phyloP scores from a whole-genome alignment of 2,329 filamentous ascomycete genomes.

The Ambrosiella cleistominuta region DNA sequence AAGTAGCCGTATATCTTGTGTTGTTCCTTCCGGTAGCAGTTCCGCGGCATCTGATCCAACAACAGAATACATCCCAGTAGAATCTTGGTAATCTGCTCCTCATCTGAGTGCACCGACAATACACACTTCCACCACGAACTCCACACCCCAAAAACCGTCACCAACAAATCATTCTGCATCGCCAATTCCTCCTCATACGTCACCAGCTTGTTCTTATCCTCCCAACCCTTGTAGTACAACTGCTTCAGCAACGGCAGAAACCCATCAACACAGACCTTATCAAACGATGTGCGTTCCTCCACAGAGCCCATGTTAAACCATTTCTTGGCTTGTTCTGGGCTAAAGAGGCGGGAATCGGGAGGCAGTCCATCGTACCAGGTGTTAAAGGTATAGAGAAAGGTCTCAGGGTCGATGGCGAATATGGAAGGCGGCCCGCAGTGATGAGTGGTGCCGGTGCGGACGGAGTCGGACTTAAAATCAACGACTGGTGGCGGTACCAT shows the following conservation, averaged over 20 bases:
- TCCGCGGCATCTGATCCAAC: constrained; percentile 46
- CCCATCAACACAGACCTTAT: constrained; percentile 15
- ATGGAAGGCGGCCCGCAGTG: background rate
- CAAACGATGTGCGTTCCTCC: constrained; percentile 5
- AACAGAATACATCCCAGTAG: constrained; percentile 36
- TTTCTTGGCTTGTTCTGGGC: background rate
- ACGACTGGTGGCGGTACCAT: too few relatives aligned
- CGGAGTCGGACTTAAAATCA: too few relatives aligned
- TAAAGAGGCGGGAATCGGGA: background rate
- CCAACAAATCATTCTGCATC: too few relatives aligned
- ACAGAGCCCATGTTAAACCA: constrained; percentile 11
- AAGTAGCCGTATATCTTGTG: constrained; percentile 34
- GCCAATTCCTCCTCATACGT: constrained; percentile 5
- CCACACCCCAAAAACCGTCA: too few relatives aligned
- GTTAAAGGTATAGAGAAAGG: constrained; percentile 1
- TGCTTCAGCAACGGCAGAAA: too few relatives aligned
- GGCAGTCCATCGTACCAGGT: constrained; percentile 12
- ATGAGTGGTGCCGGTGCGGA: too few relatives aligned
- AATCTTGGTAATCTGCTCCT: constrained; percentile 16
- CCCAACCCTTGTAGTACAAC: too few relatives aligned
- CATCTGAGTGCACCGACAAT: background rate
- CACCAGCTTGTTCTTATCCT: background rate
- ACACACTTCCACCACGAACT: too few relatives aligned
- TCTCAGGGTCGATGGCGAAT: constrained; percentile 1
- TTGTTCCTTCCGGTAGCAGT: constrained; percentile 37